These are phyloP conservation scores for Dactylellina cionopaga DNA, from an alignment of 2,329 filamentous ascomycete genomes.

Conservation along the genomic window DNA sequence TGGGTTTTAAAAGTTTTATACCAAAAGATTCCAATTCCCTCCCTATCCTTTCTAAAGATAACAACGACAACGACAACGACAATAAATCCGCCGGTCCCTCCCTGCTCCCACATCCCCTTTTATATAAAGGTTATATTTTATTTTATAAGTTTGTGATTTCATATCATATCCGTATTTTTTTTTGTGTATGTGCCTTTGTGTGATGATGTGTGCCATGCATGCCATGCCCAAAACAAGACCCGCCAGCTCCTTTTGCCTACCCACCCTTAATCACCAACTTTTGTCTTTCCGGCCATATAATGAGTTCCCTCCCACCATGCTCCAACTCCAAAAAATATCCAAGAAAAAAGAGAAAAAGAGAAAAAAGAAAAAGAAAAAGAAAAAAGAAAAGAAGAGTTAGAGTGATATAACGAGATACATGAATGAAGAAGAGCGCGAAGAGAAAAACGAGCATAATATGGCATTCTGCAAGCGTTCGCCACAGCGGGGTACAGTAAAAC, in stretches of 20 bases:
- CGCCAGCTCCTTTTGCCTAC: conserved; percentile 22
- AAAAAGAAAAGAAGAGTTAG: neutral
- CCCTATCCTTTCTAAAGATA: too few relatives aligned
- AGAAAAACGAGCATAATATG: conserved; percentile 2
- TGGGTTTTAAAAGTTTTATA: too few relatives aligned
- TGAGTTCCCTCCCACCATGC: conserved; percentile 53
- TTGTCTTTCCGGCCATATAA: conserved; percentile 53
- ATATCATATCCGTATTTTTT: conserved; percentile 16
- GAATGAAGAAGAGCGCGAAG: neutral
- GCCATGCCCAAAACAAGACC: conserved; percentile 39
- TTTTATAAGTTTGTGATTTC: too few relatives aligned
- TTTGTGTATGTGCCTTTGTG: conserved; percentile 15
- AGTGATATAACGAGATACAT: conserved; percentile 14
- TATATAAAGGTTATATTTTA: too few relatives aligned
- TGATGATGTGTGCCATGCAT: conserved; percentile 4
- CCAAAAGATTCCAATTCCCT: too few relatives aligned
- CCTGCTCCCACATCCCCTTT: too few relatives aligned
- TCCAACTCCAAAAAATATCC: conserved; percentile 49
- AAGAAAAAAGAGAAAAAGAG: neutral
- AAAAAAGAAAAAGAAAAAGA: neutral
- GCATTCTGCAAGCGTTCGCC: too few relatives aligned
- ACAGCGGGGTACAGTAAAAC: conserved; percentile 6
- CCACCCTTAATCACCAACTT: conserved; percentile 51
- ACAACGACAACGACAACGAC: too few relatives aligned
- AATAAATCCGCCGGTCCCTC: too few relatives aligned